Percentiles rank a stretch among this genome's conserved stretches.
phyloP scores from a whole-genome alignment of 2,329 filamentous ascomycete species.

The Stromatinia cepivora region DNA sequence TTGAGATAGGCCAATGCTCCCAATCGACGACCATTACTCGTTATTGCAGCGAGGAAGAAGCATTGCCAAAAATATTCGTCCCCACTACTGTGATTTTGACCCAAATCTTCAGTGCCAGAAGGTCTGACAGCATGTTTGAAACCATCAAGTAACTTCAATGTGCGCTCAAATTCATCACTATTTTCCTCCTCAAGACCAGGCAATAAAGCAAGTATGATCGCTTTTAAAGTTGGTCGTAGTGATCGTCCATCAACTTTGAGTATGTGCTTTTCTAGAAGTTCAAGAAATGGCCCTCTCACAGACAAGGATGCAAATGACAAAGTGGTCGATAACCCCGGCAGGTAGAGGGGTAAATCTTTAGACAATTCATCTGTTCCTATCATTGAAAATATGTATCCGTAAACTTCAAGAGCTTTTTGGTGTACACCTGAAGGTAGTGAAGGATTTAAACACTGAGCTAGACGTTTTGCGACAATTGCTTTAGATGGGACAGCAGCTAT shows the following conservation, averaged over 20 bases:
- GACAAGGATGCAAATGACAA: slow-evolving; percentile 93
- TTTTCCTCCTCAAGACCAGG: slow-evolving; percentile 95
- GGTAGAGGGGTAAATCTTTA: slow-evolving; percentile 79
- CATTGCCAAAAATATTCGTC: slow-evolving; percentile 98
- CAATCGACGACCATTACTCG: slow-evolving; percentile 78
- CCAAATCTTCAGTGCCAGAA: slow-evolving; percentile 51
- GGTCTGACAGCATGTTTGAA: slow-evolving; percentile 70
- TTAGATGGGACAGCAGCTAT: slow-evolving; percentile 78
- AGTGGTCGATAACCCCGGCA: slow-evolving; percentile 85
- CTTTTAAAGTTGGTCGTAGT: slow-evolving; percentile 84
- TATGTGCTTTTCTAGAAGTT: slow-evolving; percentile 79
- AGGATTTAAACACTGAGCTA: slow-evolving; percentile 94
- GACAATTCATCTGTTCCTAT: slow-evolving; percentile 81
- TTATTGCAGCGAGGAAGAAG: slow-evolving; percentile 90
- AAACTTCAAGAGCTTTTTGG: slow-evolving; percentile 95
- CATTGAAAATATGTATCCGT: slow-evolving; percentile 81
- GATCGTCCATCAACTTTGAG: slow-evolving; percentile 68
- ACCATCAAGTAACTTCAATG: slow-evolving; percentile 73
- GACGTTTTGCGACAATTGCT: slow-evolving; percentile 78
- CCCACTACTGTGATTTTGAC: slow-evolving; percentile 56
- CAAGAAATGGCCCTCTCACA: slow-evolving; percentile 81
- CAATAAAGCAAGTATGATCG: slow-evolving; percentile 82
- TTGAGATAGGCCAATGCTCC: slow-evolving; percentile 86
- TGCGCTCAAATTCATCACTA: slow-evolving; percentile 93
- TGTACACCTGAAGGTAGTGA: slow-evolving; percentile 93